A percentile compares a stretch with the other conserved stretches of the same genome.
phyloP scores from a whole-genome alignment of 257 asterid species.

The Ligustrum vulgare region DNA sequence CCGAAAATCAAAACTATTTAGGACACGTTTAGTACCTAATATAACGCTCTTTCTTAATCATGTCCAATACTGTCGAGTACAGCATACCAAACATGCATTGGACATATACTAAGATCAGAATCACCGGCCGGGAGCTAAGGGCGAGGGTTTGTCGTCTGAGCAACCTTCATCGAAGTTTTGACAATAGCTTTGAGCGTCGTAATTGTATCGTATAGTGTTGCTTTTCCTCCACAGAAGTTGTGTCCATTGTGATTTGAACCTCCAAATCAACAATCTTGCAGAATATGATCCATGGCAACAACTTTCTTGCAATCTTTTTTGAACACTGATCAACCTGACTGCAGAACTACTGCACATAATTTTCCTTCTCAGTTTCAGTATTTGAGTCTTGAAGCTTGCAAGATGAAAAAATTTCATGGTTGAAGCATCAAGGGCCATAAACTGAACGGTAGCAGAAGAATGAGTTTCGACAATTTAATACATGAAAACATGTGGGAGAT shows the following conservation, averaged over 20 bases:
- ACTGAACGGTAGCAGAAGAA: background rate
- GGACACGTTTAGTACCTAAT: background rate
- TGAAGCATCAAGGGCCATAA: constrained; percentile 10
- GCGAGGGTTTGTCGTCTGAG: constrained; percentile 37
- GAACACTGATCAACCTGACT: constrained; percentile 24
- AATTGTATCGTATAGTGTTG: constrained; percentile 34
- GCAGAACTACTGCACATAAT: constrained; percentile 21
- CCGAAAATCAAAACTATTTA: background rate
- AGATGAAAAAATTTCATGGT: constrained; percentile 25
- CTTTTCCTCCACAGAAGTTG: constrained; percentile 30
- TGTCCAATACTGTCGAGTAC: background rate
- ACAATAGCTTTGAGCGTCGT: constrained; percentile 53
- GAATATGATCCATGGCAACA: constrained; percentile 23
- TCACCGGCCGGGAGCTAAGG: constrained; percentile 45
- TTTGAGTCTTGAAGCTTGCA: constrained; percentile 27
- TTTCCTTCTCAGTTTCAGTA: constrained; percentile 24
- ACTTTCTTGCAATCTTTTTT: constrained; percentile 7
- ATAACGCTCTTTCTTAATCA: background rate
- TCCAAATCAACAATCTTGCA: constrained; percentile 33
- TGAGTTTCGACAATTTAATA: constrained; percentile 1
- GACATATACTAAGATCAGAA: background rate
- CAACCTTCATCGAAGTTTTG: constrained; percentile 59
- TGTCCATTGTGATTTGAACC: constrained; percentile 39
- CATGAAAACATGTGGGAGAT: background rate
- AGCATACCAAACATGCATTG: background rate